Conservation (phyloP, 768 basidiomycete genomes). For the Vararia minispora region DNA sequence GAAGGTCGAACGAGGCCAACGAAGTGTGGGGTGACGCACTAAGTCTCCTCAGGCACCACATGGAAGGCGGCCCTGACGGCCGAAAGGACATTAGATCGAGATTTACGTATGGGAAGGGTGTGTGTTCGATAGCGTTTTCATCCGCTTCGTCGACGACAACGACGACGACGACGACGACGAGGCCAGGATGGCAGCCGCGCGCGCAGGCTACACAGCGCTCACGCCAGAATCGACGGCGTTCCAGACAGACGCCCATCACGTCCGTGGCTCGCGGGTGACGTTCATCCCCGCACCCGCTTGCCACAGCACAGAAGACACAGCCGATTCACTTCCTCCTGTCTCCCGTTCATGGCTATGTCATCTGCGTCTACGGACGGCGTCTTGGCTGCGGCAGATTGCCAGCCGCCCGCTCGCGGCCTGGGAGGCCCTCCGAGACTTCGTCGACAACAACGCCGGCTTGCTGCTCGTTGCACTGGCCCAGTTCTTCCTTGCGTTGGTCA, state of each 20-base stretch:
- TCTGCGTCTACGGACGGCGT: too few species aligned
- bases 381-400: too few species aligned
- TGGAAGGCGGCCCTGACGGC: too few species aligned
- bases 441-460: constrained; percentile 41
- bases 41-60: too few species aligned
- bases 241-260: background rate
- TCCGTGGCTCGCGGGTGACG: too few species aligned
- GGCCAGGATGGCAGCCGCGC: background rate
- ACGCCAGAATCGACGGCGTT: background rate
- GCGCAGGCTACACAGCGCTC: constrained; percentile 21
- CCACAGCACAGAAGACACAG: background rate
- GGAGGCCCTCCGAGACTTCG: background rate
- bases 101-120: background rate
- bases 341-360: too few species aligned
- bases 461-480: constrained; percentile 46
- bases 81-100: too few species aligned
- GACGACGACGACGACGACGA: background rate
- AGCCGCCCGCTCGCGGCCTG: background rate
- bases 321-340: too few species aligned
- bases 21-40: too few species aligned
- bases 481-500: constrained; percentile 50
- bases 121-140: background rate
- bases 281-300: constrained; percentile 2
- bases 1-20: too few species aligned
- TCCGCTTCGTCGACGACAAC: background rate